Percentiles rank a stretch among this genome's conserved stretches.
These are phyloP conservation scores for Ceratobasidium sp. DNA, from an alignment of 1,284 basidiomycete genomes.

Conservation along the genomic window DNA sequence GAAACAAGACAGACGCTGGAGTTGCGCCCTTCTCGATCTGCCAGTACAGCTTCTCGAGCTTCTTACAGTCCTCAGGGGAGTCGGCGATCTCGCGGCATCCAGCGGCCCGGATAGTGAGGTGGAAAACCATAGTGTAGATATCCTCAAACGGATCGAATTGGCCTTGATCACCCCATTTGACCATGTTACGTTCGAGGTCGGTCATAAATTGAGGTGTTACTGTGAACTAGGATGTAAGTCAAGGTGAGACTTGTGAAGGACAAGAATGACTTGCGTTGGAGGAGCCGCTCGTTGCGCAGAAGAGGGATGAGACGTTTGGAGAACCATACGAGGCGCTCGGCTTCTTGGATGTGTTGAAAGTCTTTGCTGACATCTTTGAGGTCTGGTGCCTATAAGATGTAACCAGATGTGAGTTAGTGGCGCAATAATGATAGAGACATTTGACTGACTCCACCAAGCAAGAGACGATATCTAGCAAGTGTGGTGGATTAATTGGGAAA, in stretches of 20 bases:
- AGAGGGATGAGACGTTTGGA: background rate
- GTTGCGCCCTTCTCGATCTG: constrained; percentile 12
- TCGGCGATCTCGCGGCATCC: constrained; percentile 20
- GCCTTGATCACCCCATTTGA: constrained; percentile 8
- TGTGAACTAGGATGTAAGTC: background rate
- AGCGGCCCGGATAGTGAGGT: constrained; percentile 20
- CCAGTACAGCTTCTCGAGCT: constrained; percentile 34
- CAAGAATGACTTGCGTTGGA: background rate
- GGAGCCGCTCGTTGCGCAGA: constrained; percentile 19
- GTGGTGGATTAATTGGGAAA: too few relatives aligned
- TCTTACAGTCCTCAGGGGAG: constrained; percentile 15
- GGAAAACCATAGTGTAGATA: constrained; percentile 23
- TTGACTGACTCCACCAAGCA: constrained; percentile 26
- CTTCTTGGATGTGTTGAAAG: background rate
- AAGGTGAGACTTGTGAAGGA: background rate
- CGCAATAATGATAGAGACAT: background rate
- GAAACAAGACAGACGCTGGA: constrained; percentile 2
- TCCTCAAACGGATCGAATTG: constrained; percentile 23
- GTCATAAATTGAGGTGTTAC: constrained; percentile 19
- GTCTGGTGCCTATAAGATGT: background rate
- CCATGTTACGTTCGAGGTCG: constrained; percentile 31
- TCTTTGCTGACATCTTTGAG: constrained; percentile 7
- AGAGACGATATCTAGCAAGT: background rate
- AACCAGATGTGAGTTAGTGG: background rate
- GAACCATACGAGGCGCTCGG: constrained; percentile 1